Percentiles rank a stretch among this genome's conserved stretches.
Evolutionary conservation across 2,329 filamentous ascomycete species (phyloP).

Genomic region (Exophiala sp.): DNA sequence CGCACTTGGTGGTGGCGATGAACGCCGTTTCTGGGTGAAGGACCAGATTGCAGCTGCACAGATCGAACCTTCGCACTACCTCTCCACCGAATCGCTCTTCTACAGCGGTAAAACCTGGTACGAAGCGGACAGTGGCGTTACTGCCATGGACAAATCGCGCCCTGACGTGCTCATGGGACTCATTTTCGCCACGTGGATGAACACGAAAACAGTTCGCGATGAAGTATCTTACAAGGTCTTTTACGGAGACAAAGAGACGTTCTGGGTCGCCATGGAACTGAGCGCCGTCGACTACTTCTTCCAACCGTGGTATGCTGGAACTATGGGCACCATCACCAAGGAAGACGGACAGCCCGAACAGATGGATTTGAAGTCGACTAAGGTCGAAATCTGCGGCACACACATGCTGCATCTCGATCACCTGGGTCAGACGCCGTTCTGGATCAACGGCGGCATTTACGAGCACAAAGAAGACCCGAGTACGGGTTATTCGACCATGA

Average conservation of each 20-base stretch:
- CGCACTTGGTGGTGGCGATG: constrained; percentile 2
- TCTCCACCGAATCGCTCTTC: constrained; percentile 35
- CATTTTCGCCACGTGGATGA: constrained; percentile 47
- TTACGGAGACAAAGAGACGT: constrained; percentile 48
- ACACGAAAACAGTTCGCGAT: constrained; percentile 39
- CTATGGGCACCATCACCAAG: constrained; percentile 5
- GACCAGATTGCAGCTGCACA: constrained; percentile 30
- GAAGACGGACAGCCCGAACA: neutral
- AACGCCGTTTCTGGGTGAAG: constrained; percentile 19
- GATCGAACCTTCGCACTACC: constrained; percentile 33
- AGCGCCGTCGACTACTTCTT: constrained; percentile 39
- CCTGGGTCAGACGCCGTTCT: constrained; percentile 6
- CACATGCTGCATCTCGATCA: constrained; percentile 11
- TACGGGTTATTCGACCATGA: neutral
- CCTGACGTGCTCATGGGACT: constrained; percentile 39
- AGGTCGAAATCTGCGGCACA: constrained; percentile 1
- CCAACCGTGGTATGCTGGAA: constrained; percentile 28
- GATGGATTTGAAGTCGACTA: neutral
- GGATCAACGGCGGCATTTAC: constrained; percentile 15
- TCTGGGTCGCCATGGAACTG: constrained; percentile 46
- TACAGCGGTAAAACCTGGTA: constrained; percentile 43
- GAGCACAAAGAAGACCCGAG: constrained; percentile 1
- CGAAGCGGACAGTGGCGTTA: constrained; percentile 43
- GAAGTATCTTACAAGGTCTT: constrained; percentile 41
- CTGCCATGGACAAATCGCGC: constrained; percentile 42